Evolutionary conservation across 257 asterid genomes (phyloP), one percentile per base, ranked within the genome.

Genomic region (Lavandula angustifolia): DNA sequence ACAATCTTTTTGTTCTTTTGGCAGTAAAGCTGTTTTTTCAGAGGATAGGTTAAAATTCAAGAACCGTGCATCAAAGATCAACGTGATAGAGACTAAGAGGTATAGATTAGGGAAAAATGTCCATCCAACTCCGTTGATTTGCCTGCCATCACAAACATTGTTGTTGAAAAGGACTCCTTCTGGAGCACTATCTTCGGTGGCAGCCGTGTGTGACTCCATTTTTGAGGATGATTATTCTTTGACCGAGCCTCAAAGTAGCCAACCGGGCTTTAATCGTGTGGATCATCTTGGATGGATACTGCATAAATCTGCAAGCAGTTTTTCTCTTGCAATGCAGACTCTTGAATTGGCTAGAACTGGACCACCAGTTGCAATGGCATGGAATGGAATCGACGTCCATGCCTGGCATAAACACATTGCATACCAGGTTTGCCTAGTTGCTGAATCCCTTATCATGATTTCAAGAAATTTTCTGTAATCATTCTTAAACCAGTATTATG

Each of bases 301-400:
- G 76, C 89, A 84, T 65, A 85, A 85, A 65, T 80, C 85, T 62
- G 82, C 96, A 13, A 73, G 81, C 64, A 82, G 85, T 58, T 87
- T 87, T 70, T 85, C 96, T 1, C 62, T 57, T 53, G 76, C 79
- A 27, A 58, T 76, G 9, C 81, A 73, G 77, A 65, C 52, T 3
- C 92, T 64, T 68, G 82, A 82, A 13, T 73, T 81, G 76, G 82
- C 67, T 29, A 58, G 77, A 68, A 75, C 71, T 3, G 82, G 83
- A 13, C 75, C 89, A 2, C 81, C 82, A 51, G 69, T 85, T 68
- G 85, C 92, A 10, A 85, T 82, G 89, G 96, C 92, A 1, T 85
- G 95, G 95, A 77, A 47, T 32, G 82, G 78, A 18, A 61, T 80
- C 0, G 80, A 76, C 59, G 79, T 73, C 4, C 57, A 77, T 34